Conservation (phyloP, 352 stramenopile species). For the Phytophthora cactorum region DNA sequence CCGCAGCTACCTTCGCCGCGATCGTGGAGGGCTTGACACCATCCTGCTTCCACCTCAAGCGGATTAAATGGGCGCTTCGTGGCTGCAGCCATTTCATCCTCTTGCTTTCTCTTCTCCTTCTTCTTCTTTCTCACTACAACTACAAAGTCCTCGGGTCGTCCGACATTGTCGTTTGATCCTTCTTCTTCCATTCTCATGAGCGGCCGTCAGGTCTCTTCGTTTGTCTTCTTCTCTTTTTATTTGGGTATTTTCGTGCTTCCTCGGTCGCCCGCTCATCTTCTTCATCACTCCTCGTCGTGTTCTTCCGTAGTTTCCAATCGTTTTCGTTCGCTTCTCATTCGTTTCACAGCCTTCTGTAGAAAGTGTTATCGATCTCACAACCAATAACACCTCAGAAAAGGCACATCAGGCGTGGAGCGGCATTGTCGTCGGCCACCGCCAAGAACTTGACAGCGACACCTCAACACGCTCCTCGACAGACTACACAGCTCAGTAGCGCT, state of each 20-base stretch:
- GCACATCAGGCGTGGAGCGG: constrained; percentile 26
- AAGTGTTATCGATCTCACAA: constrained; percentile 25
- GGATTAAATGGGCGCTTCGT: constrained; percentile 33
- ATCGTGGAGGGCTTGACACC: constrained; percentile 24
- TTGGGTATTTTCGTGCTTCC: constrained; percentile 33
- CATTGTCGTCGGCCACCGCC: constrained; percentile 14
- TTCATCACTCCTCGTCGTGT: constrained; percentile 33
- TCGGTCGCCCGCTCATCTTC: constrained; percentile 31
- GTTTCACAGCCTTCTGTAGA: constrained; percentile 22
- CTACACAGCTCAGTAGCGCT: constrained; percentile 67
- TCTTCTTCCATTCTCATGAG: constrained; percentile 40
- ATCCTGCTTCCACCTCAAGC: constrained; percentile 39
- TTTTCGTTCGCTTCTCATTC: constrained; percentile 36
- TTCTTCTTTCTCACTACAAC: constrained; percentile 44
- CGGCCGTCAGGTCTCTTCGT: constrained; percentile 39
- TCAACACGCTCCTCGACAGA: constrained; percentile 21
- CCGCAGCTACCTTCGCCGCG: constrained; percentile 31
- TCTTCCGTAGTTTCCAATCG: constrained; percentile 41
- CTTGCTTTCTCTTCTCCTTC: constrained; percentile 36
- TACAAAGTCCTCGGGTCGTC: constrained; percentile 49
- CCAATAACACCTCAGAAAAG: constrained; percentile 20
- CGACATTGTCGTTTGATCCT: constrained; percentile 40
- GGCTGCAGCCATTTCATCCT: constrained; percentile 38
- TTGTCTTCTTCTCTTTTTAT: constrained; percentile 37
- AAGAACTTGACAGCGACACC: constrained; percentile 26